Conservation (phyloP, 306 rosid species). For the Heteromeles arbutifolia region DNA sequence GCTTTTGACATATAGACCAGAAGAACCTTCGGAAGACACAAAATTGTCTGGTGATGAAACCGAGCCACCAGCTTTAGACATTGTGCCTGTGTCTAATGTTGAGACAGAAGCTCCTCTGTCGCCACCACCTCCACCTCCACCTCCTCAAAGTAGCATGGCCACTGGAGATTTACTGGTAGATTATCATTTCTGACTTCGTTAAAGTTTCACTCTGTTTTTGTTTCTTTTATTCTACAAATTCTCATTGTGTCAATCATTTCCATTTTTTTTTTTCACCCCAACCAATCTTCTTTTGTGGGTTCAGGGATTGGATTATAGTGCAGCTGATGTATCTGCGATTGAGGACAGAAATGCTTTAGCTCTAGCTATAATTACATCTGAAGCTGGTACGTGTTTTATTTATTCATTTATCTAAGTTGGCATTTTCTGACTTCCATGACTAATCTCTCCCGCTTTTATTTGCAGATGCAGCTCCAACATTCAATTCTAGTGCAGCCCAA, state of each 20-base stretch:
- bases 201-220: constrained; percentile 1
- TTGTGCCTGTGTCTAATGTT: constrained; percentile 33
- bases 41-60: constrained; percentile 54
- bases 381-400: constrained; percentile 35
- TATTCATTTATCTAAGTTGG: constrained; percentile 4
- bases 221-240: not conserved
- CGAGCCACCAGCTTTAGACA: constrained; percentile 48
- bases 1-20: constrained; percentile 94
- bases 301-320: constrained; percentile 70
- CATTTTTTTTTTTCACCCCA: not conserved
- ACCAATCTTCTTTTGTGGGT: constrained; percentile 13
- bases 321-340: constrained; percentile 57
- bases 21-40: constrained; percentile 57
- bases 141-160: constrained; percentile 47
- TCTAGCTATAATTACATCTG: constrained; percentile 79
- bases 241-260: not conserved
- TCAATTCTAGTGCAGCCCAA: constrained; percentile 46
- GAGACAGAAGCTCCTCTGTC: constrained; percentile 36
- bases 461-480: constrained; percentile 53
- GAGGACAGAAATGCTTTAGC: constrained; percentile 94
- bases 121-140: constrained; percentile 40
- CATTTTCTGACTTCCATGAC: constrained; percentile 9
- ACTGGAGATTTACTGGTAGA: constrained; percentile 87
- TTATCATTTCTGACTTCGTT: constrained; percentile 1
- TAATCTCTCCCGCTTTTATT: constrained; percentile 9